Conservation (phyloP, 2,329 filamentous ascomycete genomes). For the Chalara sp. region DNA sequence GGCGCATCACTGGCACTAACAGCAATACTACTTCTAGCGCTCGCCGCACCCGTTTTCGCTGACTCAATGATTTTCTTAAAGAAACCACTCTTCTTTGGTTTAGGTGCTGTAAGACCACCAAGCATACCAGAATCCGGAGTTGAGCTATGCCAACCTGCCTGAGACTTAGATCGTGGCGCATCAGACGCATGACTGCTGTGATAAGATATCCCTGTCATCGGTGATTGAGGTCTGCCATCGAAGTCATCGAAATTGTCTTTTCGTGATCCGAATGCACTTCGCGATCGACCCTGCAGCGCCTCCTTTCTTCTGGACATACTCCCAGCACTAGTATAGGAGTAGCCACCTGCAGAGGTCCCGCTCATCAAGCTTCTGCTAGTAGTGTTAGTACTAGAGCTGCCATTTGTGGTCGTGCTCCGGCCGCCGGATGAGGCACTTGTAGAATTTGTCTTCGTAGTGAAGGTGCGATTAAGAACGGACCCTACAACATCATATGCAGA, state of each 20-base stretch:
- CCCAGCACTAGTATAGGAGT: slow-evolving; percentile 92
- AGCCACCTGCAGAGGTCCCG: slow-evolving; percentile 79
- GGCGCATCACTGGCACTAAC: slow-evolving; percentile 42
- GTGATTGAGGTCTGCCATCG: slow-evolving; percentile 49
- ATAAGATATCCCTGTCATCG: slow-evolving; percentile 76
- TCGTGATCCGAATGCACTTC: slow-evolving; percentile 58
- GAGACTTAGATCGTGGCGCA: slow-evolving; percentile 49
- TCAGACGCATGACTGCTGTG: slow-evolving; percentile 74
- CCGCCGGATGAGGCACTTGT: slow-evolving; percentile 71
- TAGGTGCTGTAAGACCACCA: slow-evolving; percentile 71
- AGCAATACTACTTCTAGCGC: slow-evolving; percentile 77
- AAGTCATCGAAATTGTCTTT: slow-evolving; percentile 32
- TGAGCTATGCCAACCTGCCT: slow-evolving; percentile 49
- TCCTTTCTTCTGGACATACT: slow-evolving; percentile 75
- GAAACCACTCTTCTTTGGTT: slow-evolving; percentile 79
- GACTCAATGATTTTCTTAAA: slow-evolving; percentile 94
- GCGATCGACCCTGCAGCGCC: slow-evolving; percentile 41
- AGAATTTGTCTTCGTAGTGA: slow-evolving; percentile 80
- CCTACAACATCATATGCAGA: slow-evolving; percentile 73
- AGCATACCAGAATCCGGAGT: slow-evolving; percentile 61
- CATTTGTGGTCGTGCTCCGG: slow-evolving; percentile 59
- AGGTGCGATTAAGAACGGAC: slow-evolving; percentile 66
- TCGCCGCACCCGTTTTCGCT: slow-evolving; percentile 89
- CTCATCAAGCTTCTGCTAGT: slow-evolving; percentile 91
- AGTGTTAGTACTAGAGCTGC: slow-evolving; percentile 64